Evolutionary conservation across 495 filamentous ascomycete species (phyloP).

Genomic region (Penicillium paradoxum): DNA sequence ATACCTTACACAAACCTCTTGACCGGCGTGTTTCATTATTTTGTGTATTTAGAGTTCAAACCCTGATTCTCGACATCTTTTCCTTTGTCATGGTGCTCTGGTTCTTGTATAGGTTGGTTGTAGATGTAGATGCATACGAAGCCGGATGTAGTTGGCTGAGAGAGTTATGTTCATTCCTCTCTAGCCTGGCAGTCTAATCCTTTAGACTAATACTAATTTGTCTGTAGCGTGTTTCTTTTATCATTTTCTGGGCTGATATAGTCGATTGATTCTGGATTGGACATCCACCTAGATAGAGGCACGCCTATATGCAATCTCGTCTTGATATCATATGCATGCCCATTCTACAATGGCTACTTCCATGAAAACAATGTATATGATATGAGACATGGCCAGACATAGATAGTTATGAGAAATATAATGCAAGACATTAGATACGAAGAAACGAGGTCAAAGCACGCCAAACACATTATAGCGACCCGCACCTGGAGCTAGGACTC

Average conservation of each 20-base stretch:
- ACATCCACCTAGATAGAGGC: too few relatives aligned
- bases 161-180: too few relatives aligned
- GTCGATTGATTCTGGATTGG: too few relatives aligned
- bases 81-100: constrained; percentile 13
- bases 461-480: background rate
- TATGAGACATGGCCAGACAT: background rate
- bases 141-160: too few relatives aligned
- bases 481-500: background rate
- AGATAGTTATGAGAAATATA: background rate
- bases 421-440: background rate
- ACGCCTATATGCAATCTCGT: too few relatives aligned
- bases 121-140: background rate
- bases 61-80: constrained; percentile 19
- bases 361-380: too few relatives aligned
- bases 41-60: constrained; percentile 48
- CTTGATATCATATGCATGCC: too few relatives aligned
- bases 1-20: constrained; percentile 16
- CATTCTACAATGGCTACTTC: too few relatives aligned
- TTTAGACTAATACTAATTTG: too few relatives aligned
- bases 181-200: too few relatives aligned
- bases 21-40: constrained; percentile 44
- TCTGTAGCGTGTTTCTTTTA: too few relatives aligned
- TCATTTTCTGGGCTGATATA: too few relatives aligned
- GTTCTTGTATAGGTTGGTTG: background rate
- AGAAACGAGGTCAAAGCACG: background rate